Base-by-base conservation (phyloP, 2,329 filamentous ascomycete species). In the Ophiosphaerella narmari region DNA sequence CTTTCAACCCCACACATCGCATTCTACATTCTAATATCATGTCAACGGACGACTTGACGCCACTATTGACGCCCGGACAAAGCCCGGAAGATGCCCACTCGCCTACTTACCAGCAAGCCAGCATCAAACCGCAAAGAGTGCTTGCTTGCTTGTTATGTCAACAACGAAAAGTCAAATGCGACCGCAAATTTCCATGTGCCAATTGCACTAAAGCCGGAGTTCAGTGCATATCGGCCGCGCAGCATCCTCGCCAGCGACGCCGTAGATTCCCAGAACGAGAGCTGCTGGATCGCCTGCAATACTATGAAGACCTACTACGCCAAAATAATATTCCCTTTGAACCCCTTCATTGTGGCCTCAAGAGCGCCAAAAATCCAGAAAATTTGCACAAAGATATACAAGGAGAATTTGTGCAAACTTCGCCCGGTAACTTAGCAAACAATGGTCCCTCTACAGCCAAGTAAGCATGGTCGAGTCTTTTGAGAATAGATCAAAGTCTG, bases 251-350 rank as follows among this genome's bases (percentile, higher is more conserved):
- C 72, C 84, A 66, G 76, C 85, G 67, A 77, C 84, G 63, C 73
- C 85, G 65, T 70, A 83, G 84, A 46, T 84, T 89, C 39, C 83
- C 86, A 18, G 88, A 91, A 72, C 82, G 82, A 64, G 86, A 89
- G 49, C 76, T 91, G 35, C 76, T 90, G 44, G 84, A 88, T 6
- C 83, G 86, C n/a, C 76, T 91, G 18, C 82, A 80, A 46, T 81
- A 82, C 42, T 91, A 91, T 61, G 89, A 91, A 72, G 68, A 74
- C 6, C 74, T 91, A 35, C 76, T 91, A 29, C 78, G 79, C 45
- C 80, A 87, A 68, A 79, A 90, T 61, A 82, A 85, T 43, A 82
- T 91, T 62, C 74, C 79, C n/a, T 89, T 91, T 58, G 84, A 90
- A 42, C 80, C 86, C 13, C 79, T 89, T 16, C 82, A 67, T 57